A percentile compares a stretch with the other conserved stretches of the same genome.
Evolutionary conservation across 805 yeast species (phyloP).

Genomic region (Hanseniaspora taiwanica): DNA sequence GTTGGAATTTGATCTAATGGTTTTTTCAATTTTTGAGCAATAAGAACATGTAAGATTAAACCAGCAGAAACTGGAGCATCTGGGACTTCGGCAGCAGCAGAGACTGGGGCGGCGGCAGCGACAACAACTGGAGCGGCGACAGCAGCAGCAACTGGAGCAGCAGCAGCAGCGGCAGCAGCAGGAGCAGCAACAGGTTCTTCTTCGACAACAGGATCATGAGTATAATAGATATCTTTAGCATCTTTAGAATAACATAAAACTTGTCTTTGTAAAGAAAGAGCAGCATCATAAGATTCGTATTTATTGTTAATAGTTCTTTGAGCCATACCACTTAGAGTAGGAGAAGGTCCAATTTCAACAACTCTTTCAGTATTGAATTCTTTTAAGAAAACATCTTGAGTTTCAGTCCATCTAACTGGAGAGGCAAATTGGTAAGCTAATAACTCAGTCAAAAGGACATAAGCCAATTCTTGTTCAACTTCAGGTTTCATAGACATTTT

Average conservation of each 20-base stretch:
- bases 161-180: constrained; percentile 43
- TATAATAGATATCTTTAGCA: constrained; percentile 90
- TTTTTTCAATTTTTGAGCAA: constrained; percentile 93
- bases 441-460: constrained; percentile 83
- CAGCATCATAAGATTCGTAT: constrained; percentile 96
- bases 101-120: constrained; percentile 58
- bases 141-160: constrained; percentile 45
- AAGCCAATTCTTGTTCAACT: constrained; percentile 95
- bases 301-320: constrained; percentile 85
- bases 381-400: constrained; percentile 93
- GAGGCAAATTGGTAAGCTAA: constrained; percentile 98
- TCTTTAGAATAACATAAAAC: constrained; percentile 93
- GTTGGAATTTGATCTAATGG: constrained; percentile 73
- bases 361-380: constrained; percentile 93
- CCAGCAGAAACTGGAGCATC: constrained; percentile 86
- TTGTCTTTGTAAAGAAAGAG: constrained; percentile 74
- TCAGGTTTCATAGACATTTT: constrained; percentile 50
- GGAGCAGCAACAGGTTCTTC: constrained; percentile 30
- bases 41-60: constrained; percentile 72
- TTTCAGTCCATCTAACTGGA: constrained; percentile 99
- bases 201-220: constrained; percentile 52
- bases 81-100: constrained; percentile 70
- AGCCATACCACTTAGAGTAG: constrained; percentile 98
- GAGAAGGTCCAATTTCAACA: constrained; percentile 98
- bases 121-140: constrained; percentile 43